Evolutionary conservation across 2,329 filamentous ascomycete genomes (phyloP), one percentile per base, ranked within the genome.

Genomic region (Podosphaera aphanis): DNA sequence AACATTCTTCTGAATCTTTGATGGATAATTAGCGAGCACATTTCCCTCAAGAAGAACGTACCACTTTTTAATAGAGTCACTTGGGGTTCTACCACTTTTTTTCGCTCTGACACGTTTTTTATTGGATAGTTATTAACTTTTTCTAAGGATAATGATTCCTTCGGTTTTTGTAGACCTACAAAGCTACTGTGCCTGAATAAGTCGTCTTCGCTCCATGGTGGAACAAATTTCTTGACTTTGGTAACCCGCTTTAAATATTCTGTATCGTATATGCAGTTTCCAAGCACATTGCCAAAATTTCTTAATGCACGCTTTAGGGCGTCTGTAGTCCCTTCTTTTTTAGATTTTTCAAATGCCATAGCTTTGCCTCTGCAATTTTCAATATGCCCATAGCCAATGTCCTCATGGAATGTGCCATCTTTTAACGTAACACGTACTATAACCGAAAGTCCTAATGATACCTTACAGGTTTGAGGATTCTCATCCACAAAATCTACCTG

Each of bases 191-290:
- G 86, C 35, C 88, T 74, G 62, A 94, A 79, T 33, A 95, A 67
- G 36, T 78, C 78, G n/a, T 72, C 70, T 50, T 81, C 75, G 53
- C 88, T 76, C 64, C 85, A 93, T 60, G 73, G 84, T 25, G 74
- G 71, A 3, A 83, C 81, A 47, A 72, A 69, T 15, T 77, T 73
- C 66, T 93, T 95, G 57, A 98, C 69, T 63, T 84, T 93, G 44
- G 78, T 81, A n/a, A 95, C 82, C 60, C 84, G 86, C 45, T 77
- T 71, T 47, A 98, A 67, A 59, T 93, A 98, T 49, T 88, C 78
- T 62, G 94, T 93, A 64, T 98, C 90, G 63, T 98, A 95, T 48
- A 98, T 77, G 66, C 90, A 98, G 59, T 95, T 98, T n/a, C 90
- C 90, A 46, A 98, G 68, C 15, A 95, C 80, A 56, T 95, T 95